A percentile compares a stretch with the other conserved stretches of the same genome.
Evolutionary conservation across 164 flowering plant genomes (phyloP).

Genomic region (Liquidambar formosana): DNA sequence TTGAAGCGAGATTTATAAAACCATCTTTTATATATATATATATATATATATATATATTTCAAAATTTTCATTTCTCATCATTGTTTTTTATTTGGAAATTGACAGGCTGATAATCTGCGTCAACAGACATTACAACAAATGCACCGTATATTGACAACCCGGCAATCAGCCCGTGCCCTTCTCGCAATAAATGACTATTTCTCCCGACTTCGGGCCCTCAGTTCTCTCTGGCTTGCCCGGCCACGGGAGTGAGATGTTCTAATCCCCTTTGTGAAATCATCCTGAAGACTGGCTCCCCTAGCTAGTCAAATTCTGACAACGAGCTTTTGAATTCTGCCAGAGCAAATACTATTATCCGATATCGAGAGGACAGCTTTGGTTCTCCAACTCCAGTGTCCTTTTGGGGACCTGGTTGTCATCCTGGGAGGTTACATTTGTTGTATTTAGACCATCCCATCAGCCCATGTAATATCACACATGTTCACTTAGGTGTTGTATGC

Average conservation of each 20-base stretch:
- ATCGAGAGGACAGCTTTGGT: background rate
- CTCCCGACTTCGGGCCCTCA: slow-evolving; percentile 78
- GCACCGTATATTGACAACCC: slow-evolving; percentile 73
- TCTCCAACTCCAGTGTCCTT: background rate
- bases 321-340: background rate
- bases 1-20: too few relatives aligned
- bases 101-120: slow-evolving; percentile 78
- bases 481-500: slow-evolving; percentile 9
- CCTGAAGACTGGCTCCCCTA: background rate
- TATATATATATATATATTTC: too few relatives aligned
- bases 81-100: background rate
- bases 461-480: background rate
- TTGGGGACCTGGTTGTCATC: background rate
- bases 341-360: too few relatives aligned
- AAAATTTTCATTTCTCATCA: background rate
- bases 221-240: slow-evolving; percentile 85
- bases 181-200: slow-evolving; percentile 72
- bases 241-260: slow-evolving; percentile 52
- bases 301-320: background rate
- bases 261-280: background rate
- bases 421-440: slow-evolving; percentile 3
- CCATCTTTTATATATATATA: too few relatives aligned
- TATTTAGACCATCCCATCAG: background rate
- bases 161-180: slow-evolving; percentile 84
- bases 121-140: slow-evolving; percentile 80